A percentile compares a stretch with the other conserved stretches of the same genome.
Evolutionary conservation across 2,329 filamentous ascomycete genomes (phyloP).

Genomic region (Cladosporium sp.): DNA sequence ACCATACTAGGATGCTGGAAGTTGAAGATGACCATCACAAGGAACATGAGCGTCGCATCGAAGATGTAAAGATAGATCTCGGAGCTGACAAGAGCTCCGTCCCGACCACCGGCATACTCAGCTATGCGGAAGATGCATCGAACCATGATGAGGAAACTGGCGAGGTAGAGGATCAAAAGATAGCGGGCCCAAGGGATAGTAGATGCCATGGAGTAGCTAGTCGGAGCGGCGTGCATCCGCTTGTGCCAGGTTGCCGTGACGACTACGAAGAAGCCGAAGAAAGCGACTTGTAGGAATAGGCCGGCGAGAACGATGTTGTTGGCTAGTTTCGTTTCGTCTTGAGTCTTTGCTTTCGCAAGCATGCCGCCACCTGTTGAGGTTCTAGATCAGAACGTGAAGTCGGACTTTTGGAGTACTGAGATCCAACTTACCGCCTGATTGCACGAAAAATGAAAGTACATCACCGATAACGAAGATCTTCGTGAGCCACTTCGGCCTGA

Average conservation of each 20-base stretch:
- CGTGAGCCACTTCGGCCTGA: conserved; percentile 50
- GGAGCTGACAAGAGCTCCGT: conserved; percentile 43
- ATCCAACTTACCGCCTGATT: conserved; percentile 36
- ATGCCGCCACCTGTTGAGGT: not conserved
- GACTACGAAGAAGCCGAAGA: conserved; percentile 58
- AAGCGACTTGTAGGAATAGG: conserved; percentile 57
- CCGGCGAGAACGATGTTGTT: conserved; percentile 58
- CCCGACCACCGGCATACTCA: conserved; percentile 44
- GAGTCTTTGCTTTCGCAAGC: not conserved
- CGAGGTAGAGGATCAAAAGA: conserved; percentile 37
- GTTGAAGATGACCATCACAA: conserved; percentile 25
- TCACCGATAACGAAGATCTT: conserved; percentile 58
- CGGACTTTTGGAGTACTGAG: not conserved
- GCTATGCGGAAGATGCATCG: conserved; percentile 50
- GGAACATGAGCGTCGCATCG: conserved; percentile 44
- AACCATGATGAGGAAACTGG: conserved; percentile 45
- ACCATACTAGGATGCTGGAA: conserved; percentile 9
- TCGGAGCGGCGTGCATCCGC: conserved; percentile 35
- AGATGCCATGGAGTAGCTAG: not conserved
- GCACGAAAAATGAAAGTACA: conserved; percentile 53
- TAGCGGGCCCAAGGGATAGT: not conserved
- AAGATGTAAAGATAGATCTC: conserved; percentile 49
- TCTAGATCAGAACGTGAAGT: not conserved
- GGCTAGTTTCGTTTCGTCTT: not conserved
- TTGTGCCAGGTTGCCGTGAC: conserved; percentile 52